Evolutionary conservation across 1,284 basidiomycete species (phyloP).

Genomic region (Calocybe gambosa): DNA sequence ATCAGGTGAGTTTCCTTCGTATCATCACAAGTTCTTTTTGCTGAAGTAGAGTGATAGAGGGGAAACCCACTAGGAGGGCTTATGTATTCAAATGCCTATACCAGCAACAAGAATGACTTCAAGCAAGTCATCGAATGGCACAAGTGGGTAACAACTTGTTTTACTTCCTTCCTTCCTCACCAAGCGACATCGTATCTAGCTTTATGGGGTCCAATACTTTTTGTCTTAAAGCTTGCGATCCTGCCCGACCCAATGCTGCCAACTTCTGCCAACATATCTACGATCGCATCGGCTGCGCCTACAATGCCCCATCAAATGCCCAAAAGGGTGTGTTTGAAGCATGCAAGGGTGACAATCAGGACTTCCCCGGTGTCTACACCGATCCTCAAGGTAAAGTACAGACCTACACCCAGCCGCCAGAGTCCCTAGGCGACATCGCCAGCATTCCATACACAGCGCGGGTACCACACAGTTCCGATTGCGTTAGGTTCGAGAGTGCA

Average conservation of each 20-base stretch:
- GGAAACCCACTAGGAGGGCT: slow-evolving; percentile 62
- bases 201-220: slow-evolving; percentile 58
- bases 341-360: slow-evolving; percentile 59
- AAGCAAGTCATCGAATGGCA: slow-evolving; percentile 20
- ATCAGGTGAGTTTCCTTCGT: slow-evolving; percentile 9
- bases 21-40: slow-evolving; percentile 20
- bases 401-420: slow-evolving; percentile 55
- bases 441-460: slow-evolving; percentile 56
- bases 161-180: not conserved
- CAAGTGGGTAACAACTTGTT: slow-evolving; percentile 12
- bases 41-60: slow-evolving; percentile 57
- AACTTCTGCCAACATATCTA: slow-evolving; percentile 56
- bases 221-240: slow-evolving; percentile 59
- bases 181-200: slow-evolving; percentile 22
- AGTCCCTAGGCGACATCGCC: slow-evolving; percentile 48
- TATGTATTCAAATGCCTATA: slow-evolving; percentile 55
- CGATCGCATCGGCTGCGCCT: slow-evolving; percentile 65
- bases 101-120: slow-evolving; percentile 31
- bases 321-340: slow-evolving; percentile 49
- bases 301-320: slow-evolving; percentile 64
- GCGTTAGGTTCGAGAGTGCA: slow-evolving; percentile 45
- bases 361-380: slow-evolving; percentile 38
- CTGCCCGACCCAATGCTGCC: slow-evolving; percentile 40
- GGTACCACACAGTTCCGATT: slow-evolving; percentile 57
- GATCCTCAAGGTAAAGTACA: slow-evolving; percentile 31